A percentile compares a stretch with the other conserved stretches of the same genome.
These are phyloP conservation scores for Coriolopsis trogii DNA, from an alignment of 1,284 basidiomycete genomes.

Conservation along the genomic window DNA sequence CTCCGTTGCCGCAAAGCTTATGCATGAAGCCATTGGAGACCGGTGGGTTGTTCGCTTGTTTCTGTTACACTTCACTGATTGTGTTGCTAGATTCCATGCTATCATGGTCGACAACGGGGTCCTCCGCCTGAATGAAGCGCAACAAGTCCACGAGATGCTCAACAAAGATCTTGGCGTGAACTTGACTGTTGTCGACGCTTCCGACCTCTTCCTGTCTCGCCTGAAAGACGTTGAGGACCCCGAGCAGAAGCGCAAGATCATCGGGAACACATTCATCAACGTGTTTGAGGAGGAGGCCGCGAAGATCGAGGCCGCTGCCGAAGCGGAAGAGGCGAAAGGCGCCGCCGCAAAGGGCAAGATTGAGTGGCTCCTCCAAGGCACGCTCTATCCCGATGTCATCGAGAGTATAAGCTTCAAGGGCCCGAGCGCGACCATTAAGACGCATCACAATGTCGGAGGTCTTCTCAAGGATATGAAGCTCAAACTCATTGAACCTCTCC, in stretches of 20 bases:
- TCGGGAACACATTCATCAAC: conserved; percentile 99
- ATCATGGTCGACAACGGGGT: conserved; percentile 99
- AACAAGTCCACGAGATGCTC: conserved; percentile 96
- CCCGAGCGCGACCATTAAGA: conserved; percentile 98
- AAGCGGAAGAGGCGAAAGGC: conserved; percentile 69
- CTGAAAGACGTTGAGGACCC: conserved; percentile 94
- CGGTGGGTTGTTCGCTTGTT: conserved; percentile 50
- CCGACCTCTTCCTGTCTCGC: conserved; percentile 90
- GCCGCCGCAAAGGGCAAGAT: conserved; percentile 86
- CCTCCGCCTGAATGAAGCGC: conserved; percentile 88
- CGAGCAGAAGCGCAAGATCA: conserved; percentile 97
- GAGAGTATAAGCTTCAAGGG: conserved; percentile 99
- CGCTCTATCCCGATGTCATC: conserved; percentile 98
- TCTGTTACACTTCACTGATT: neutral
- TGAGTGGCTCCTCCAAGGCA: conserved; percentile 98
- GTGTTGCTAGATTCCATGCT: conserved; percentile 85
- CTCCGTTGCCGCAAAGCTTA: conserved; percentile 97
- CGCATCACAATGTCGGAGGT: conserved; percentile 99
- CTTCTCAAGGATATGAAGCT: conserved; percentile 98
- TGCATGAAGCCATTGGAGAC: conserved; percentile 99
- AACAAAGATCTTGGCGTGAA: conserved; percentile 95
- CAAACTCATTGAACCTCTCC: conserved; percentile 96
- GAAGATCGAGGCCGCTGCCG: conserved; percentile 87
- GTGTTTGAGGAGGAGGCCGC: conserved; percentile 94
- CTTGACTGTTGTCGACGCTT: conserved; percentile 95